Base-by-base conservation (phyloP, 148 eudicot genomes). In the Cornus suecica region DNA sequence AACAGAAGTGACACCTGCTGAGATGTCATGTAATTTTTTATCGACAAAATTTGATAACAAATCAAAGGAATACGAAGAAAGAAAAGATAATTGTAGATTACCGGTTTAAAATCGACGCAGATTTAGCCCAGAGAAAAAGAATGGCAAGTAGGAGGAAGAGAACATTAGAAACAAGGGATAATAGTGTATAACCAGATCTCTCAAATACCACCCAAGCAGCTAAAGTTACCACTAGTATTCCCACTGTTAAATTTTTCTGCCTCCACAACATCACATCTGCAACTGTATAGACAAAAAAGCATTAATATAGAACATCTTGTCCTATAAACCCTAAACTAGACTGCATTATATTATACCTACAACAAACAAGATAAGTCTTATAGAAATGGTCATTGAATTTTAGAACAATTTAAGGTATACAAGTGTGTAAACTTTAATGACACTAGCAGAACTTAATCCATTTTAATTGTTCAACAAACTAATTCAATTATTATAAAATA, bases 231-330 rank as follows among this genome's bases (percentile, higher is more conserved):
- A 80, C 64, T 10, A 92, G 72, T 9, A 92, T 69, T 34, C 88
- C 88, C 67, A 79, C 15, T 1, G 87, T 88, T 0, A 85, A 32
- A 72, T 84, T 84, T 72, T 72, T 85, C 66, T 78, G 80, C 84
- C 93, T 92, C 98, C 98, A 94, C 18, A 94, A 83, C 71, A 89
- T 77, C 84, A 90, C 90, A 90, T 94, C 97, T 78, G 97, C 98
- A 82, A 86, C 98, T 94, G 93, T 79, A 80, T 70, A 52, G 45
- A 34, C 45, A 70, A 71, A 63, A 20, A 70, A 71, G 54, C 25
- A 79, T 1, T 11, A 41, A 68, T 30, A 73, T 52, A 2, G 52
- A 29, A 25, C 31, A 1, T 58, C 24, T 58, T 14, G 24, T 58
- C 62, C 24, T 8, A 58, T 58, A 58, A 11, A 58, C 62, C 23